Base-by-base conservation (phyloP, 306 rosid genomes). In the Dryas octopetala region DNA sequence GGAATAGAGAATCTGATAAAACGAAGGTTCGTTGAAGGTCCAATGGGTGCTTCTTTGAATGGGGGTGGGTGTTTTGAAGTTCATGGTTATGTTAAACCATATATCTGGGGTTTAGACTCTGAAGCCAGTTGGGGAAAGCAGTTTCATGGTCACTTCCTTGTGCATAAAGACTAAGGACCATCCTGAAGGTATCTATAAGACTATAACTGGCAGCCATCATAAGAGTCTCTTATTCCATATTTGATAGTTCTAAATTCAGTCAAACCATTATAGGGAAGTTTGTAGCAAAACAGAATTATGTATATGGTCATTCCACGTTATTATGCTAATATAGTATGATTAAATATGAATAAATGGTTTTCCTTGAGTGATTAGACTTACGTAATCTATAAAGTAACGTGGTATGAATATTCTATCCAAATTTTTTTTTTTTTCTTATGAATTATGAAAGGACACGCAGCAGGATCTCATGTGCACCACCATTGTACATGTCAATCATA, bases 1-100 rank as follows among this genome's bases (percentile, higher is more conserved):
- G 6, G 50, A 9, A 65, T 16, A 2, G 47, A 64, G 17, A 54
- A 60, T 19, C 5, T 58, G 55, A 66, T 48, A 32, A 32, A 32
- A 32, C 3, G 79, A 70, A 78, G 75, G 6, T 76, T 79, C 81
- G 15, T 46, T 0, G 81, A 83, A 71, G 68, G 47, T 17, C 26
- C 67, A 68, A 26, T 4, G 2, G 47, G 0, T 4, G 14, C 16
- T 23, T 54, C 50, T 14, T 58, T 45, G 66, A 58, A 72, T 15
- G 73, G 47, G 13, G 73, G 46, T 68, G 52, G 51, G 55, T 23
- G 58, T 26, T 16, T 13, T 48, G 72, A 48, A 5, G 9, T 26
- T 68, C 72, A 48, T 45, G n/a, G 6, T 26, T n/a, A 45, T 0
- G 45, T 14, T 19, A 45, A 46, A 46, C 38, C 2, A 17, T 41